Percentiles rank a stretch among this genome's conserved stretches.
These are phyloP conservation scores for Diplodia sapinea DNA, from an alignment of 2,329 filamentous ascomycete species.

Conservation along the genomic window DNA sequence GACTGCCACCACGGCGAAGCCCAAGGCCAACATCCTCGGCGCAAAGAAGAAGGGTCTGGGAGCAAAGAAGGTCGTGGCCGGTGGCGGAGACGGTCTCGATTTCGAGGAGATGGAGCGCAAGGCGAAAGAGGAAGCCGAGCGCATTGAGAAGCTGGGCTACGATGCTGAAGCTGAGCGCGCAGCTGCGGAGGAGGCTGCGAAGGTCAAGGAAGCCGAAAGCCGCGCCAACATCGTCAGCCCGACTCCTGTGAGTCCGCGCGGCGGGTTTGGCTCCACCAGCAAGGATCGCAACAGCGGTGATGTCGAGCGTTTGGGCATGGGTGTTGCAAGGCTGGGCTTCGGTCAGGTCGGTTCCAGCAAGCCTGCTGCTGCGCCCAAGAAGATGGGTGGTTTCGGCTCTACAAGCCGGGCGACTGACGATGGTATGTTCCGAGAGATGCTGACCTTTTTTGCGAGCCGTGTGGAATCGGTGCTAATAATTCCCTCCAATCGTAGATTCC, in stretches of 20 bases:
- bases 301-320: slow-evolving; percentile 88
- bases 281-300: slow-evolving; percentile 70
- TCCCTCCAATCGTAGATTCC: slow-evolving; percentile 46
- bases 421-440: slow-evolving; percentile 54
- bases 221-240: slow-evolving; percentile 72
- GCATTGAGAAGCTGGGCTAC: slow-evolving; percentile 93
- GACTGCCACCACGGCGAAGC: slow-evolving; percentile 67
- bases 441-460: not conserved
- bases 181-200: slow-evolving; percentile 52
- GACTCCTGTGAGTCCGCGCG: slow-evolving; percentile 73
- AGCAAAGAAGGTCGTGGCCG: slow-evolving; percentile 70
- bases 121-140: slow-evolving; percentile 95
- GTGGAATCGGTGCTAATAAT: not conserved
- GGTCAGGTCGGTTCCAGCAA: slow-evolving; percentile 77
- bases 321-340: slow-evolving; percentile 82
- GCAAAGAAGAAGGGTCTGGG: slow-evolving; percentile 67
- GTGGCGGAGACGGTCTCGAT: slow-evolving; percentile 70
- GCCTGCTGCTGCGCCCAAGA: slow-evolving; percentile 67
- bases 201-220: slow-evolving; percentile 41
- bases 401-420: slow-evolving; percentile 72
- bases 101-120: slow-evolving; percentile 98
- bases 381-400: slow-evolving; percentile 87
- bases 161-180: slow-evolving; percentile 84
- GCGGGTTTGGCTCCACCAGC: slow-evolving; percentile 67
- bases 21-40: slow-evolving; percentile 85